phyloP scores from a whole-genome alignment of 2,329 filamentous ascomycete species.

The Ilyonectria destructans region DNA sequence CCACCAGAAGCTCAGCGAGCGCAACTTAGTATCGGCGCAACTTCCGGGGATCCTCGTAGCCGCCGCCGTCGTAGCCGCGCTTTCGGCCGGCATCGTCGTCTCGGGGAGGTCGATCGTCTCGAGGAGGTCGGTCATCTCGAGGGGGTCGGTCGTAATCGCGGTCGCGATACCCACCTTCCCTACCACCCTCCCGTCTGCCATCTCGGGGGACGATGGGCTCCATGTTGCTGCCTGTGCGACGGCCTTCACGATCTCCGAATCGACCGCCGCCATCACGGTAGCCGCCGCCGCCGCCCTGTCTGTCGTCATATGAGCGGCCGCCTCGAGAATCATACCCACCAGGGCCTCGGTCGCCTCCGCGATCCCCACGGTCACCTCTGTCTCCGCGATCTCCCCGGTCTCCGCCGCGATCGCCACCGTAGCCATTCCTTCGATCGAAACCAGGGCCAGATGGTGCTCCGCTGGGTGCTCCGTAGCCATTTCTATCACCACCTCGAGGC shows the following conservation, averaged over 20 bases:
- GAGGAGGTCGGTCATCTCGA: background rate
- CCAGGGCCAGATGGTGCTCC: slow-evolving; percentile 76
- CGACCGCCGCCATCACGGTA: slow-evolving; percentile 65
- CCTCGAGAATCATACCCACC: slow-evolving; percentile 73
- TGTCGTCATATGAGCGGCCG: slow-evolving; percentile 75
- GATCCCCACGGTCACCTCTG: slow-evolving; percentile 57
- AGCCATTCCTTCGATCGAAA: slow-evolving; percentile 64
- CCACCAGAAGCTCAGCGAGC: slow-evolving; percentile 42
- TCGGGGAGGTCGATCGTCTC: slow-evolving; percentile 47
- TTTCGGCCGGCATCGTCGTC: slow-evolving; percentile 73
- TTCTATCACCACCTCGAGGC: slow-evolving; percentile 61
- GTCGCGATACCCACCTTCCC: slow-evolving; percentile 72
- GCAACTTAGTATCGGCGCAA: slow-evolving; percentile 71
- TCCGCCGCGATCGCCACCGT: slow-evolving; percentile 62
- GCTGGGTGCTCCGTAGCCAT: slow-evolving; percentile 68
- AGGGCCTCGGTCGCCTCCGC: slow-evolving; percentile 63
- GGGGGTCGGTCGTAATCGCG: slow-evolving; percentile 68
- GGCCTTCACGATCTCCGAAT: slow-evolving; percentile 62
- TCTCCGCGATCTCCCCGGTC: slow-evolving; percentile 66
- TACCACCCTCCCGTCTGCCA: slow-evolving; percentile 55
- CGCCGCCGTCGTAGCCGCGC: slow-evolving; percentile 83
- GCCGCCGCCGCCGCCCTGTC: slow-evolving; percentile 57
- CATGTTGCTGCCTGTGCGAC: slow-evolving; percentile 83
- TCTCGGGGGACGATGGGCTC: slow-evolving; percentile 76
- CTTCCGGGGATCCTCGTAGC: slow-evolving; percentile 84